phyloP scores from a whole-genome alignment of 352 stramenopile genomes.

The Elongisporangium anandrum region DNA sequence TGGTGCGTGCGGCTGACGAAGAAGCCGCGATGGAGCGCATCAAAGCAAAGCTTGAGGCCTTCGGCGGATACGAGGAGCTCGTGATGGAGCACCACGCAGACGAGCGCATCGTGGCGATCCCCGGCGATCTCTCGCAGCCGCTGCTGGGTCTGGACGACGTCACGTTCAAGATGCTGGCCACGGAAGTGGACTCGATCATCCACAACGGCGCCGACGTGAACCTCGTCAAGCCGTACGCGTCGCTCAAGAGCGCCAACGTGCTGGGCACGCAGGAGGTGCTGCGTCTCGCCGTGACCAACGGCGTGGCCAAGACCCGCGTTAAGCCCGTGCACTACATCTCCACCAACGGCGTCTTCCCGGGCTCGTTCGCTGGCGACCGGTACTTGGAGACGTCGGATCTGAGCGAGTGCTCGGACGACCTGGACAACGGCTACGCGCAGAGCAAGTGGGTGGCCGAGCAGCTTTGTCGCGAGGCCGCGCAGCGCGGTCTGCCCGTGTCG shows the following conservation, averaged over 20 bases:
- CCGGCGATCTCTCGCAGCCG: slow-evolving; percentile 76
- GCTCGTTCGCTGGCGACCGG: slow-evolving; percentile 17
- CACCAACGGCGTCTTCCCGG: slow-evolving; percentile 90
- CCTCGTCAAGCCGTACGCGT: slow-evolving; percentile 88
- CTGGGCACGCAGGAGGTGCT: slow-evolving; percentile 88
- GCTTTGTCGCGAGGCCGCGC: slow-evolving; percentile 73
- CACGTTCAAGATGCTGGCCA: slow-evolving; percentile 84
- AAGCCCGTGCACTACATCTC: slow-evolving; percentile 89
- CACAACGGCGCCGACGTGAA: slow-evolving; percentile 92
- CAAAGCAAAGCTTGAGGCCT: slow-evolving; percentile 49
- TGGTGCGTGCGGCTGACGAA: slow-evolving; percentile 64
- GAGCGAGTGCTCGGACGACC: slow-evolving; percentile 42
- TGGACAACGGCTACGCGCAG: slow-evolving; percentile 86
- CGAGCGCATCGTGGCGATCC: slow-evolving; percentile 55
- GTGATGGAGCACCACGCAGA: slow-evolving; percentile 59
- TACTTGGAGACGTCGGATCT: slow-evolving; percentile 54
- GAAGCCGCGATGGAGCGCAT: slow-evolving; percentile 50
- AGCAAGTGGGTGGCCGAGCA: slow-evolving; percentile 92
- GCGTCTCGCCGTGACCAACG: slow-evolving; percentile 80
- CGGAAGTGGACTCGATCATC: slow-evolving; percentile 87
- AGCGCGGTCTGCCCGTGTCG: slow-evolving; percentile 78
- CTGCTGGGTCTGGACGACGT: slow-evolving; percentile 77
- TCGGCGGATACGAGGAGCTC: slow-evolving; percentile 37
- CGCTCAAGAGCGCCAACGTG: slow-evolving; percentile 87
- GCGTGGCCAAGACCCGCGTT: slow-evolving; percentile 66